phyloP scores from a whole-genome alignment of 495 filamentous ascomycete species.

The Hypoxylon rickii region DNA sequence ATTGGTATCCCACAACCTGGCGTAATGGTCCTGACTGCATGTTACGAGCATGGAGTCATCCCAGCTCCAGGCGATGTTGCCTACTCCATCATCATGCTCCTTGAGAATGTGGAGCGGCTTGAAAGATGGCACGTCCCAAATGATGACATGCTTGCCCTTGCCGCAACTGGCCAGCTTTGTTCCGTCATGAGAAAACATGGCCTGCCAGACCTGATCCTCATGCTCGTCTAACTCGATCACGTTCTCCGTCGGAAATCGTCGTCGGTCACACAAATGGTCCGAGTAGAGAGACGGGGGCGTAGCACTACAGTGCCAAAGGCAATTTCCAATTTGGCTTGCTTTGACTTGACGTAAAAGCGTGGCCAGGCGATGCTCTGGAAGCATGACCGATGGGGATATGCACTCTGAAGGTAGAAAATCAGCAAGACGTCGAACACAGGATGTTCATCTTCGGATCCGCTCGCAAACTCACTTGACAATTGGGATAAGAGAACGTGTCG shows the following conservation, averaged over 20 bases:
- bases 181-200: constrained; percentile 89
- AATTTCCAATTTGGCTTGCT: constrained; percentile 76
- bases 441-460: neutral
- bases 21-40: constrained; percentile 74
- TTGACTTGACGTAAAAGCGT: constrained; percentile 83
- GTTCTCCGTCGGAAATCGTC: constrained; percentile 74
- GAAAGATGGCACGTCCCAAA: constrained; percentile 80
- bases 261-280: constrained; percentile 82
- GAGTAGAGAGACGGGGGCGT: constrained; percentile 81
- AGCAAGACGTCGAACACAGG: constrained; percentile 11
- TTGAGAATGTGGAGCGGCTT: constrained; percentile 64
- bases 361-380: constrained; percentile 91
- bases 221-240: constrained; percentile 72
- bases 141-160: constrained; percentile 70
- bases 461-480: constrained; percentile 71
- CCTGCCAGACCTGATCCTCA: constrained; percentile 85
- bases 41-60: constrained; percentile 84
- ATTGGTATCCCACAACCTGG: constrained; percentile 77
- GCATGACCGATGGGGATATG: constrained; percentile 97
- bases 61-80: constrained; percentile 86
- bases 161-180: constrained; percentile 81
- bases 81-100: constrained; percentile 69
- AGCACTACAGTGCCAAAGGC: constrained; percentile 87
- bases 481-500: constrained; percentile 75
- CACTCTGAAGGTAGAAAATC: constrained; percentile 59